Evolutionary conservation across 495 filamentous ascomycete species (phyloP).

Genomic region (Stereocaulon alpinum): DNA sequence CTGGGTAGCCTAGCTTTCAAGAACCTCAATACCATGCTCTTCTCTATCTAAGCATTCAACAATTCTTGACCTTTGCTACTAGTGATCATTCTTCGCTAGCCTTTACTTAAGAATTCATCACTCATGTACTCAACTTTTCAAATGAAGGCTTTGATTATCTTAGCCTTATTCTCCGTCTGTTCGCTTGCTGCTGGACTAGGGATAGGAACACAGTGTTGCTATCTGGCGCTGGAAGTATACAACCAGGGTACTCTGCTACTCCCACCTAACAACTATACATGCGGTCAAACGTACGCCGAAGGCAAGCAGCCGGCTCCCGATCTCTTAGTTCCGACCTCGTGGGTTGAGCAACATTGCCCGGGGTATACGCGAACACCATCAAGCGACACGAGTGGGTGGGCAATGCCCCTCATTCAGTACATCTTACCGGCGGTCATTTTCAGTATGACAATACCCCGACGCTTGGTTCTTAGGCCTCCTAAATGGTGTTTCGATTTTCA

Average conservation of each 20-base stretch:
- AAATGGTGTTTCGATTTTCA: slow-evolving; percentile 9
- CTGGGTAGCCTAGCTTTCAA: too few relatives aligned
- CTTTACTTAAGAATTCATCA: too few relatives aligned
- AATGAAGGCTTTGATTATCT: not conserved
- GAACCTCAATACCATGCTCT: too few relatives aligned
- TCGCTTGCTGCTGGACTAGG: slow-evolving; percentile 4
- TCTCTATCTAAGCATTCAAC: too few relatives aligned
- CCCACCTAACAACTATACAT: not conserved
- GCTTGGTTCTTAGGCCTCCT: slow-evolving; percentile 17
- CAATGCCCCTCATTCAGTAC: slow-evolving; percentile 21
- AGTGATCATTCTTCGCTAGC: too few relatives aligned
- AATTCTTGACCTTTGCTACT: too few relatives aligned
- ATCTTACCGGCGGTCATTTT: slow-evolving; percentile 24
- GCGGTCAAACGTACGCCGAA: slow-evolving; percentile 3
- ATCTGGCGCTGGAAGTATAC: slow-evolving; percentile 5
- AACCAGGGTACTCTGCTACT: not conserved
- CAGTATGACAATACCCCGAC: slow-evolving; percentile 23
- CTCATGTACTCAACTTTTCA: not conserved
- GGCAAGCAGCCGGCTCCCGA: slow-evolving; percentile 7
- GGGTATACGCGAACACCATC: slow-evolving; percentile 20
- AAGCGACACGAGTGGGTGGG: slow-evolving; percentile 15
- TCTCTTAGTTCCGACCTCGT: slow-evolving; percentile 11
- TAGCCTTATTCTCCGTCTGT: not conserved
- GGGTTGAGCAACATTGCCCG: slow-evolving; percentile 18
- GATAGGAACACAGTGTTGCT: not conserved